These are phyloP conservation scores for Fusarium lateritium DNA, from an alignment of 2,329 filamentous ascomycete species.

Conservation along the genomic window DNA sequence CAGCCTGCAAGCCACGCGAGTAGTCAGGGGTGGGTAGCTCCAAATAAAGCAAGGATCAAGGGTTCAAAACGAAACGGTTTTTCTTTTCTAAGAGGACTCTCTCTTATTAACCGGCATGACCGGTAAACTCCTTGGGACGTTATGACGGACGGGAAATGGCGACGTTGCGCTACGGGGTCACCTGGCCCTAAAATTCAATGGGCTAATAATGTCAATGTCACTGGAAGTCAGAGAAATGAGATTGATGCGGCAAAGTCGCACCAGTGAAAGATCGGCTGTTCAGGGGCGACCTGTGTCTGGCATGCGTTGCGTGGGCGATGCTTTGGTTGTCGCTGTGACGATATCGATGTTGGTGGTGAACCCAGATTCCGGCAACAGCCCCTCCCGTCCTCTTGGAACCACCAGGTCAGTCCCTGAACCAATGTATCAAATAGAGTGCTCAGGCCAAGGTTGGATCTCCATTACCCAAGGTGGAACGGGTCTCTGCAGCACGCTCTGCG, in stretches of 20 bases:
- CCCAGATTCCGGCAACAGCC: neutral
- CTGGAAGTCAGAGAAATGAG: slow-evolving; percentile 28
- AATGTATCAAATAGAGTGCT: slow-evolving; percentile 19
- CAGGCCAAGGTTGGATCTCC: slow-evolving; percentile 5
- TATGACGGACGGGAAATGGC: slow-evolving; percentile 22
- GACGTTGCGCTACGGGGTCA: slow-evolving; percentile 34
- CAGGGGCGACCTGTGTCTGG: slow-evolving; percentile 19
- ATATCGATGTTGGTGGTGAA: slow-evolving; percentile 13
- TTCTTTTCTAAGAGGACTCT: slow-evolving; percentile 1
- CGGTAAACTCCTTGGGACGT: slow-evolving; percentile 17
- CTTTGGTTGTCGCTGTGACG: slow-evolving; percentile 8
- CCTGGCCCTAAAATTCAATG: slow-evolving; percentile 18
- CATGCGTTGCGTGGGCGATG: slow-evolving; percentile 1
- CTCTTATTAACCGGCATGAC: slow-evolving; percentile 30
- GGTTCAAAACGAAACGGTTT: slow-evolving; percentile 30
- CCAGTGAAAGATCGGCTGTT: slow-evolving; percentile 15
- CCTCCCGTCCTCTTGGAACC: slow-evolving; percentile 8
- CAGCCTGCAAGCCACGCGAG: slow-evolving; percentile 31
- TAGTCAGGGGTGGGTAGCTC: slow-evolving; percentile 31
- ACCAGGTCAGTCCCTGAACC: slow-evolving; percentile 15
- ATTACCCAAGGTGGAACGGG: slow-evolving; percentile 16
- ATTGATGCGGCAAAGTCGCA: slow-evolving; percentile 35
- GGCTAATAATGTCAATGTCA: neutral
- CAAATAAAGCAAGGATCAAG: slow-evolving; percentile 32
- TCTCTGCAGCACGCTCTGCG: slow-evolving; percentile 27